Evolutionary conservation across 495 filamentous ascomycete genomes (phyloP), one percentile per base, ranked within the genome.

Genomic region (Trichoderma virens): DNA sequence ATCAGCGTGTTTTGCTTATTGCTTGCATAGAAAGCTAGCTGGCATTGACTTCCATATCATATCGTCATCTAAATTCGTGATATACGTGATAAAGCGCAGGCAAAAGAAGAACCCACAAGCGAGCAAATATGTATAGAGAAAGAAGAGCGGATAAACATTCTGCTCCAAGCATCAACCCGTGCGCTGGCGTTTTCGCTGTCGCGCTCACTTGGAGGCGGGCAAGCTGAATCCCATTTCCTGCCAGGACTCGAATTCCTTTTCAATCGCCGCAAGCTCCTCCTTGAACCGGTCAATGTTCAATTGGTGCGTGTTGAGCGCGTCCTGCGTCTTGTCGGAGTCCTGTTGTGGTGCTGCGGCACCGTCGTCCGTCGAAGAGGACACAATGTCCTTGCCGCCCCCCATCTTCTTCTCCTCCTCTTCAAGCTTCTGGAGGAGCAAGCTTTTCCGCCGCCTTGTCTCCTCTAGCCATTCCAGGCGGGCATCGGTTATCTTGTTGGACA

Each of bases 221-320:
- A 56, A 27, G 51, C 51, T 56, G n/a, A 56, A 56, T 30, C 51
- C 51, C 51, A 56, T 56, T 18, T 56, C 51, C 27, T 27, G 25
- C 51, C 51, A 56, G 5, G 51, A 56, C 51, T 56, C 51, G 28
- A 56, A 56, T 23, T 56, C 51, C 51, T 56, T 56, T 56, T 56
- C 51, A 56, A 56, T 56, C 25, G 51, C 51, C 18, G 25, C 23
- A 7, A 56, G 51, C 51, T 56, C 51, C 51, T 56, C 51, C 51
- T 56, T 56, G 25, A 13, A 56, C 8, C 51, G 51, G 51, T 56
- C 51, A 56, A 56, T 56, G 51, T 56, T 56, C 23, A 28, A 18
- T 5, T 56, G 51, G 27, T 56, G 28, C 51, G 18, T 56, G 23
- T 47, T 20, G 43, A 47, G 43, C 43, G 43, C 43, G 3, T 56